These are phyloP conservation scores for Myrmaecium sp. DNA, from an alignment of 2,329 filamentous ascomycete genomes.

Conservation along the genomic window DNA sequence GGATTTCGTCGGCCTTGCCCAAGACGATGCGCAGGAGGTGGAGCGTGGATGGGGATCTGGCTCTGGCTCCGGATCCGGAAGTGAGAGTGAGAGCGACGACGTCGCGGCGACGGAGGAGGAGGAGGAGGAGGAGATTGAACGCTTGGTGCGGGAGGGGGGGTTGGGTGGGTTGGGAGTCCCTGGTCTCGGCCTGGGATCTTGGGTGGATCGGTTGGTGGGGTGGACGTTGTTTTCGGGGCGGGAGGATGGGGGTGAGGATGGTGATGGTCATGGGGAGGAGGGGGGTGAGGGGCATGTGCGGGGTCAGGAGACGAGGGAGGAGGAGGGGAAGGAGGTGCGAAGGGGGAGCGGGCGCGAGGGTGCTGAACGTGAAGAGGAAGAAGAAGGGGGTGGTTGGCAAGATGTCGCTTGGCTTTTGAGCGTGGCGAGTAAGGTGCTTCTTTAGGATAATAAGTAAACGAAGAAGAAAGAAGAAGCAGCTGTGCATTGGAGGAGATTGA, in stretches of 20 bases:
- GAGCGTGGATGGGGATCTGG: too few relatives aligned
- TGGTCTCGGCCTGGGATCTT: conserved; percentile 36
- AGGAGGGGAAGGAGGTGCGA: conserved; percentile 13
- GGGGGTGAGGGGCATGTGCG: too few relatives aligned
- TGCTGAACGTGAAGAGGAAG: conserved; percentile 11
- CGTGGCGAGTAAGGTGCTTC: conserved; percentile 30
- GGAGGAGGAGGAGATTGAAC: conserved; percentile 37
- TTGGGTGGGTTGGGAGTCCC: too few relatives aligned
- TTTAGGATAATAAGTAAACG: too few relatives aligned
- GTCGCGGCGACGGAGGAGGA: conserved; percentile 21
- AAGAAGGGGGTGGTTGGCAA: conserved; percentile 34
- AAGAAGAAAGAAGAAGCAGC: too few relatives aligned
- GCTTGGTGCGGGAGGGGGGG: conserved; percentile 32
- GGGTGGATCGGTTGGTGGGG: conserved; percentile 41
- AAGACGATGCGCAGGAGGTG: too few relatives aligned
- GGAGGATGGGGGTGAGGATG: conserved; percentile 27
- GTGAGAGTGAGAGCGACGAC: conserved; percentile 20
- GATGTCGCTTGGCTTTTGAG: conserved; percentile 42
- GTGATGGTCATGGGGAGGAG: conserved; percentile 12
- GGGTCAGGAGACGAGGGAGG: conserved; percentile 32
- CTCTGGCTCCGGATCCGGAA: conserved; percentile 17
- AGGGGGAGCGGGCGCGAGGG: conserved; percentile 16
- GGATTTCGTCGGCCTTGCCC: too few relatives aligned
- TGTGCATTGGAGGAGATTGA: too few relatives aligned
- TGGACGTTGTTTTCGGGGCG: conserved; percentile 39